These are phyloP conservation scores for Pelargonium citronellum DNA, from an alignment of 441 rosid genomes.

Conservation along the genomic window DNA sequence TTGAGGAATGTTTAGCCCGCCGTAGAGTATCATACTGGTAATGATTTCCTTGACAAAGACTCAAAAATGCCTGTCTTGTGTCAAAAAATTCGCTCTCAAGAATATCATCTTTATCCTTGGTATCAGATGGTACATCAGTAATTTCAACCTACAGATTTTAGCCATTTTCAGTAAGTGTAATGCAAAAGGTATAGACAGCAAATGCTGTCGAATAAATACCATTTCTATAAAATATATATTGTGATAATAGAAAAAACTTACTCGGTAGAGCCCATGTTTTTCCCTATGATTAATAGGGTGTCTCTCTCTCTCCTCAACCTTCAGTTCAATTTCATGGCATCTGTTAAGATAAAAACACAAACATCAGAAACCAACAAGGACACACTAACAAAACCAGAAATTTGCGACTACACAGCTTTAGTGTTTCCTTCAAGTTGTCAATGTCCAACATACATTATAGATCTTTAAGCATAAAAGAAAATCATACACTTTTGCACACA, in stretches of 20 bases:
- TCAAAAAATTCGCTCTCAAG: slow-evolving; percentile 98
- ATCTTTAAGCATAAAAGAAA: too few species aligned
- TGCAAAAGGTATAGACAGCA: background rate
- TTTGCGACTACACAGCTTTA: background rate
- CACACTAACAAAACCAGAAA: background rate
- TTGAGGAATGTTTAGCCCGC: slow-evolving; percentile 98
- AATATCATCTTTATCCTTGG: slow-evolving; percentile 93
- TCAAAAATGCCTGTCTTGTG: slow-evolving; percentile 95
- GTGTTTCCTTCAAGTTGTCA: background rate
- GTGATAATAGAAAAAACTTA: slow-evolving; percentile 35
- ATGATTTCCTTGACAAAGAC: slow-evolving; percentile 99
- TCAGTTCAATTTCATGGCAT: slow-evolving; percentile 83
- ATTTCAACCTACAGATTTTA: slow-evolving; percentile 60
- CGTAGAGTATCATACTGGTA: slow-evolving; percentile 96
- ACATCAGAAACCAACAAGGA: slow-evolving; percentile 13
- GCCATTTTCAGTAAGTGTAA: slow-evolving; percentile 18
- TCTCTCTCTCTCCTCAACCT: slow-evolving; percentile 86
- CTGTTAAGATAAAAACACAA: slow-evolving; percentile 36
- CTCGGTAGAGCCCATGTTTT: slow-evolving; percentile 64
- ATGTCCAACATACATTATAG: background rate
- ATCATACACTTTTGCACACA: too few species aligned
- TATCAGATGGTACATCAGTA: slow-evolving; percentile 64
- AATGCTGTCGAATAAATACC: background rate
- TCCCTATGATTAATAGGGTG: slow-evolving; percentile 86
- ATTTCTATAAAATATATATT: background rate